Evolutionary conservation across 257 asterid species (phyloP).

Genomic region (Plantago major): DNA sequence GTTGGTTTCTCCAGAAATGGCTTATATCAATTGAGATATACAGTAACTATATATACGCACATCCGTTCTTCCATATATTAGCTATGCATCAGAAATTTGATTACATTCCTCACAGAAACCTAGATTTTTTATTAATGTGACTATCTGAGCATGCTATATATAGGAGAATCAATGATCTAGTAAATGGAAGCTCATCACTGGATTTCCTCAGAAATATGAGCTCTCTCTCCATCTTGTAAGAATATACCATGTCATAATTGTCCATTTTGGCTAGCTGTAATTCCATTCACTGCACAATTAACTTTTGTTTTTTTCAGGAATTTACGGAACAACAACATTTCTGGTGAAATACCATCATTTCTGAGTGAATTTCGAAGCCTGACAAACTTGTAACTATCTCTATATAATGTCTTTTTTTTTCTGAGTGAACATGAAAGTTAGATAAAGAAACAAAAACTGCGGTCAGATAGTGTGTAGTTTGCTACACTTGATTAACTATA

Average conservation of each 20-base stretch:
- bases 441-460: no score
- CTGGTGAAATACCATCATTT: conserved; percentile 62
- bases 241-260: conserved; percentile 17
- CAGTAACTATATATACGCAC: no score
- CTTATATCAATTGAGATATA: no score
- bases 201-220: conserved; percentile 49
- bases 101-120: no score
- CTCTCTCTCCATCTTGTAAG: conserved; percentile 58
- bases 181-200: conserved; percentile 67
- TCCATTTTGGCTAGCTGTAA: neutral
- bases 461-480: neutral
- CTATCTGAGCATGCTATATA: neutral
- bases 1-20: no score
- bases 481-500: neutral
- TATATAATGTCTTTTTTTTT: neutral
- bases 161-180: conserved; percentile 81
- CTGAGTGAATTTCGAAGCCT: conserved; percentile 47
- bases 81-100: no score
- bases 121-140: neutral
- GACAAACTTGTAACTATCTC: conserved; percentile 48
- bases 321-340: conserved; percentile 69
- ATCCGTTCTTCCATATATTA: no score
- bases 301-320: conserved; percentile 35
- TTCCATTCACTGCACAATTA: neutral
- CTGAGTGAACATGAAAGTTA: no score